Conservation (phyloP, 2,329 filamentous ascomycete species). For the Monilinia fructicola region DNA sequence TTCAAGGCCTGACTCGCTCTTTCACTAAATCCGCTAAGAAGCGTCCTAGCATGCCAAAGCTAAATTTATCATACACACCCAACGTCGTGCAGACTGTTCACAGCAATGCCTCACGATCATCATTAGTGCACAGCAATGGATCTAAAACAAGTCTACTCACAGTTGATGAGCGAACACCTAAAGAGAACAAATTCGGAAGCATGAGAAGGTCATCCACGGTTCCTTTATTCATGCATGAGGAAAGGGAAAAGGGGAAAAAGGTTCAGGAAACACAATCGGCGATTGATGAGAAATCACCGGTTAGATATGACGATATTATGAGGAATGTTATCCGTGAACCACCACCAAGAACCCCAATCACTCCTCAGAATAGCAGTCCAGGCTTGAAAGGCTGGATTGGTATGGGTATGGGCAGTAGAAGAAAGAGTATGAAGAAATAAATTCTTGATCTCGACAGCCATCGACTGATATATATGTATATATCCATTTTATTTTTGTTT, state of each 20-base stretch:
- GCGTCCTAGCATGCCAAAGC: conserved; percentile 23
- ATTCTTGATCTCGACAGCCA: not conserved
- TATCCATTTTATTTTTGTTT: not conserved
- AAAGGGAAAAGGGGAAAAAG: not conserved
- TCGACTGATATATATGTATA: not conserved
- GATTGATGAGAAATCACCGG: conserved; percentile 19
- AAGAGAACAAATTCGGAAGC: conserved; percentile 11
- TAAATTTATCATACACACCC: conserved; percentile 20
- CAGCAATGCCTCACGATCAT: conserved; percentile 17
- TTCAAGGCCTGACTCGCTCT: conserved; percentile 20
- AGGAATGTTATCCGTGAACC: conserved; percentile 26
- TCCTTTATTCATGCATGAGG: conserved; percentile 8
- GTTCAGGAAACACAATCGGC: conserved; percentile 14
- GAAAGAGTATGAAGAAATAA: conserved; percentile 29
- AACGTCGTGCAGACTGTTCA: not conserved
- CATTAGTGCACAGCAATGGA: conserved; percentile 8
- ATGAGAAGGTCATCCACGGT: conserved; percentile 19
- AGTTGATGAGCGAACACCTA: conserved; percentile 17
- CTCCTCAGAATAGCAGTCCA: conserved; percentile 13
- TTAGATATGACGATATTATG: conserved; percentile 33
- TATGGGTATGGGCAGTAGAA: conserved; percentile 26
- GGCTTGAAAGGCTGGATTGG: conserved; percentile 16
- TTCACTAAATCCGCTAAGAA: conserved; percentile 15
- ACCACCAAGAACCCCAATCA: conserved; percentile 22
- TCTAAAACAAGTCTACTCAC: conserved; percentile 16